Evolutionary conservation across 139 green algal species (phyloP).

Genomic region (Chlamydomonas sphaeroides): DNA sequence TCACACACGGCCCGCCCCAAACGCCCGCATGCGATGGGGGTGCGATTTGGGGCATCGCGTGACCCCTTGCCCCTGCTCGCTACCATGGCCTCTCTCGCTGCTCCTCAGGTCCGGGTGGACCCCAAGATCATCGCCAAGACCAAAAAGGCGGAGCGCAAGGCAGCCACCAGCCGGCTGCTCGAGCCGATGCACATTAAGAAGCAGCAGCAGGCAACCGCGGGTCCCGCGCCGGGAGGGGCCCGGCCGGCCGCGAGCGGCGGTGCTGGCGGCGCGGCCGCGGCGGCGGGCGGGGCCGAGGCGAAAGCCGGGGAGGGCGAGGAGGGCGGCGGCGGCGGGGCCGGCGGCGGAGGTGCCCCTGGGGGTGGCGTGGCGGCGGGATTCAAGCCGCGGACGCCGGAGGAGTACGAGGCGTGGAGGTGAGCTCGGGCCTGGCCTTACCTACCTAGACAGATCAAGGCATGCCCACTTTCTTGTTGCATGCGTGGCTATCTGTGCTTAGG

Average conservation of each 20-base stretch:
- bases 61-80: too few species aligned
- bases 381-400: slow-evolving; percentile 37
- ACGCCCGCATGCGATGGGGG: too few species aligned
- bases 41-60: too few species aligned
- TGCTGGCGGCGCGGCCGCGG: neutral
- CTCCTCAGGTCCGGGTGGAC: slow-evolving; percentile 56
- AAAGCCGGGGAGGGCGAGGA: neutral
- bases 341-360: neutral
- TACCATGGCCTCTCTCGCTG: too few species aligned
- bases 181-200: slow-evolving; percentile 52
- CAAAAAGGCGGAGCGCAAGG: slow-evolving; percentile 55
- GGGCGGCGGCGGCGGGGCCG: neutral
- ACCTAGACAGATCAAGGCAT: too few species aligned
- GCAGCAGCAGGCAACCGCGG: neutral
- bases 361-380: neutral
- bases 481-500: too few species aligned
- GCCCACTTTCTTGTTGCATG: too few species aligned
- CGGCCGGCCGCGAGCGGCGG: neutral
- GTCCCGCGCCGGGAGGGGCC: slow-evolving; percentile 1
- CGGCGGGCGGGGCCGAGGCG: neutral
- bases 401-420: slow-evolving; percentile 43
- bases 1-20: too few species aligned
- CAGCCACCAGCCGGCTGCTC: slow-evolving; percentile 45
- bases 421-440: neutral
- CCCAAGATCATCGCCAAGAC: slow-evolving; percentile 54